These are phyloP conservation scores for Xylariales sp. DNA, from an alignment of 2,329 filamentous ascomycete genomes.

Conservation along the genomic window DNA sequence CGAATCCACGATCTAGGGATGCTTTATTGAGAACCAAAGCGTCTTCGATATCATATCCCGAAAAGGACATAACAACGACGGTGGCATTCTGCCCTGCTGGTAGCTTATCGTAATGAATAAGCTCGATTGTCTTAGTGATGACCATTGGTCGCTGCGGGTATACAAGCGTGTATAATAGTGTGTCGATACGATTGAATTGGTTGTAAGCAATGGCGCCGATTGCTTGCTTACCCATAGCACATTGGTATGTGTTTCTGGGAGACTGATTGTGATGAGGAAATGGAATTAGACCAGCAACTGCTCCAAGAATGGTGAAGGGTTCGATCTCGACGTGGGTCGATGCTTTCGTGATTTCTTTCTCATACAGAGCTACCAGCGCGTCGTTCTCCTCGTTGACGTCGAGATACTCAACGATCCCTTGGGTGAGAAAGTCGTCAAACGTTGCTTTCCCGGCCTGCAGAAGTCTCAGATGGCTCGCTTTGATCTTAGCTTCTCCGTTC, in stretches of 20 bases:
- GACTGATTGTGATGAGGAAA: slow-evolving; percentile 99
- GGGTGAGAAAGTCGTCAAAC: slow-evolving; percentile 90
- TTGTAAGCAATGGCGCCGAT: slow-evolving; percentile 98
- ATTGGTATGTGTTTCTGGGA: slow-evolving; percentile 96
- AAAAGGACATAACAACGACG: slow-evolving; percentile 98
- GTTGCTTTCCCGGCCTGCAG: slow-evolving; percentile 78
- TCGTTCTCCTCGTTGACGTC: slow-evolving; percentile 99
- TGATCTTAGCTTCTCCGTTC: slow-evolving; percentile 77
- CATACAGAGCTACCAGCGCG: slow-evolving; percentile 84
- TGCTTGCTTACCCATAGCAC: slow-evolving; percentile 99
- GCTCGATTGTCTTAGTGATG: slow-evolving; percentile 91
- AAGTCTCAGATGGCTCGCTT: slow-evolving; percentile 70
- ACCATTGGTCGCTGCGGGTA: slow-evolving; percentile 98
- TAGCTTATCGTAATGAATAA: slow-evolving; percentile 95
- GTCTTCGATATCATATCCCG: slow-evolving; percentile 98
- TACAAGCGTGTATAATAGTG: slow-evolving; percentile 90
- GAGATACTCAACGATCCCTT: slow-evolving; percentile 90
- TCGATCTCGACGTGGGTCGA: slow-evolving; percentile 97
- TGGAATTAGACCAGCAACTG: slow-evolving; percentile 91
- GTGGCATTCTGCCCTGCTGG: slow-evolving; percentile 96
- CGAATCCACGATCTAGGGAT: slow-evolving; percentile 90
- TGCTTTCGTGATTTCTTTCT: slow-evolving; percentile 73
- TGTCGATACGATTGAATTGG: slow-evolving; percentile 95
- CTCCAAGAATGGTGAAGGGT: slow-evolving; percentile 92
- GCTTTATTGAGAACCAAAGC: slow-evolving; percentile 95